Conservation (phyloP, 805 yeast genomes). For the Ogataea degrootiae region DNA sequence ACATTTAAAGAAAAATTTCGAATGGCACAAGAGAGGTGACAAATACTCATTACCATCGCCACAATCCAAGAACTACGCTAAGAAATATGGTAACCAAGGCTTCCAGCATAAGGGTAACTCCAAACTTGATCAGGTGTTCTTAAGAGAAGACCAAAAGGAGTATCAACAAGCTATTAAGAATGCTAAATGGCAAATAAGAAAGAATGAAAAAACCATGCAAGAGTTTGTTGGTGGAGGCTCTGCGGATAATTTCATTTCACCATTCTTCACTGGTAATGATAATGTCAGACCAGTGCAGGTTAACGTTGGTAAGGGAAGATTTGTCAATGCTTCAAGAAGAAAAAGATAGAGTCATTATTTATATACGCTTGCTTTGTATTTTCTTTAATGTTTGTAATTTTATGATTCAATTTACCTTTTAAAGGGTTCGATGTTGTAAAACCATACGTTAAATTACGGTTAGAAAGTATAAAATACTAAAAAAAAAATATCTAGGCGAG, state of each 20-base stretch:
- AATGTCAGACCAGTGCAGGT: slow-evolving; percentile 53
- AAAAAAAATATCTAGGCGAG: too few relatives aligned
- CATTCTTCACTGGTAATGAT: slow-evolving; percentile 70
- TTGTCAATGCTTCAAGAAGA: slow-evolving; percentile 61
- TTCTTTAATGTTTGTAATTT: too few relatives aligned
- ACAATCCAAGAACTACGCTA: slow-evolving; percentile 66
- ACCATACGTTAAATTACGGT: too few relatives aligned
- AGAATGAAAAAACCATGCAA: slow-evolving; percentile 77
- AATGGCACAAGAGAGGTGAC: slow-evolving; percentile 90
- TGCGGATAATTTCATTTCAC: slow-evolving; percentile 81
- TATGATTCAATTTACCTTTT: too few relatives aligned
- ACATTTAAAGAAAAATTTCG: slow-evolving; percentile 84
- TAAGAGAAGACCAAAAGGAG: slow-evolving; percentile 93
- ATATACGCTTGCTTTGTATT: too few relatives aligned
- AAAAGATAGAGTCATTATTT: slow-evolving; percentile 8
- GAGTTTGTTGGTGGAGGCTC: slow-evolving; percentile 96
- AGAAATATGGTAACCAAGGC: slow-evolving; percentile 73
- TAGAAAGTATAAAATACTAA: too few relatives aligned
- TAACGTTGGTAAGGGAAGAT: slow-evolving; percentile 79
- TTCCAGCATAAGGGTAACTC: slow-evolving; percentile 64
- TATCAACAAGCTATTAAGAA: slow-evolving; percentile 82
- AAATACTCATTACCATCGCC: slow-evolving; percentile 84
- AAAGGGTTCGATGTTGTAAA: too few relatives aligned
- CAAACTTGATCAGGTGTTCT: slow-evolving; percentile 48
- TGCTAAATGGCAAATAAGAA: slow-evolving; percentile 81